phyloP scores from a whole-genome alignment of 441 rosid genomes.

The Omphalea diandra region DNA sequence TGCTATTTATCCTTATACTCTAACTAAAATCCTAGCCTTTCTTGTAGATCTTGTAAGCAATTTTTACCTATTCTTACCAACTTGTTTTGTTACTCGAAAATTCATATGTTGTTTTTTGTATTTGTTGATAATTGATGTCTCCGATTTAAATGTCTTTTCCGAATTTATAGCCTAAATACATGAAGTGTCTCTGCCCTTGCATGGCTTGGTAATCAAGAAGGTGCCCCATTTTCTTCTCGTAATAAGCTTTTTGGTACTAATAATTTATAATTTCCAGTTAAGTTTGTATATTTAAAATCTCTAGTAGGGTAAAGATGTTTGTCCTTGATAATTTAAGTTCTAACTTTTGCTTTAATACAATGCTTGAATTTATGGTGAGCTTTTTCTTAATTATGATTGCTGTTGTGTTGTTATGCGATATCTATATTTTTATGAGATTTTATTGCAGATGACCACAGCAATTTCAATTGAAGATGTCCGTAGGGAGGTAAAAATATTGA shows the following conservation, averaged over 20 bases:
- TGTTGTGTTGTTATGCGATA: conserved; percentile 9
- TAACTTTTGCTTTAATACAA: background rate
- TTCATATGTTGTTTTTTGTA: background rate
- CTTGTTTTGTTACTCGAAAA: background rate
- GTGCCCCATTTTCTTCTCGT: background rate
- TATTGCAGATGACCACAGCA: conserved; percentile 90
- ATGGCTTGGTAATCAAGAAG: background rate
- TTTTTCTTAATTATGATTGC: conserved; percentile 5
- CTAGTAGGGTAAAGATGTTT: background rate
- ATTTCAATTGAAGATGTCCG: conserved; percentile 95
- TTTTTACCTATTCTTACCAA: background rate
- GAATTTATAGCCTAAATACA: background rate
- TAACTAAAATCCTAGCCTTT: background rate
- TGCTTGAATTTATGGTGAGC: background rate
- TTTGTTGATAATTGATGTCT: background rate
- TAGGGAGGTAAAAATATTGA: conserved; percentile 86
- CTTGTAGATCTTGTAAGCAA: background rate
- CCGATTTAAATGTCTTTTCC: background rate
- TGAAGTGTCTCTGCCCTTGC: background rate
- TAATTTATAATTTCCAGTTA: background rate
- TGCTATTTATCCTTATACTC: background rate
- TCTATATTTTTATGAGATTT: conserved; percentile 21
- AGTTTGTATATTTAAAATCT: background rate
- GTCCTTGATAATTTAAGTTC: background rate
- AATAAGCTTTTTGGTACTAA: background rate